Conservation (phyloP, 768 basidiomycete genomes). For the Suillus placidus region DNA sequence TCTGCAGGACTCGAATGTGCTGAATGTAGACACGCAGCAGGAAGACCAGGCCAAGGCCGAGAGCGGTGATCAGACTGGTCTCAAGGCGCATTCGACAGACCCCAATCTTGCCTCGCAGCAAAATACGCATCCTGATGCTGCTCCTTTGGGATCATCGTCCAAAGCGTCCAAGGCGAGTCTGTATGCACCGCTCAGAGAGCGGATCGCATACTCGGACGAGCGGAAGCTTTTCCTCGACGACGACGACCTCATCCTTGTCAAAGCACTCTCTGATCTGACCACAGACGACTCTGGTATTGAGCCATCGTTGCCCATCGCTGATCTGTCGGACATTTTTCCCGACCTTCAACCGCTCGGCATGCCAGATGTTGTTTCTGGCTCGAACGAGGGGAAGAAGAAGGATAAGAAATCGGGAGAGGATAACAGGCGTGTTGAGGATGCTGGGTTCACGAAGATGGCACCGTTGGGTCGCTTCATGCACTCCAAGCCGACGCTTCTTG, state of each 20-base stretch:
- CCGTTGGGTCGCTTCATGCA: constrained; percentile 81
- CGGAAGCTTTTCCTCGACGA: constrained; percentile 57
- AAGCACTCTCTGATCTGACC: constrained; percentile 47
- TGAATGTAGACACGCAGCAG: constrained; percentile 40
- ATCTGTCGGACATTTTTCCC: constrained; percentile 77
- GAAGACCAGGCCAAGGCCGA: constrained; percentile 31
- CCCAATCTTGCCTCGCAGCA: constrained; percentile 50
- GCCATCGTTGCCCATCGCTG: constrained; percentile 39
- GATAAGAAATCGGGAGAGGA: constrained; percentile 67
- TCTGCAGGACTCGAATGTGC: constrained; percentile 31
- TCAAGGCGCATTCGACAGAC: constrained; percentile 60
- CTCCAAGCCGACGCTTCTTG: constrained; percentile 79
- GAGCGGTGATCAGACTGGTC: constrained; percentile 32
- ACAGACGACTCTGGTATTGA: constrained; percentile 25
- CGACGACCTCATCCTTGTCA: constrained; percentile 52
- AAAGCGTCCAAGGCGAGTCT: constrained; percentile 43
- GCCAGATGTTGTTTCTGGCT: constrained; percentile 45
- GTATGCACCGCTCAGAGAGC: constrained; percentile 62
- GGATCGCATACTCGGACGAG: constrained; percentile 49
- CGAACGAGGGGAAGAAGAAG: constrained; percentile 53
- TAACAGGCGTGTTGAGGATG: constrained; percentile 77
- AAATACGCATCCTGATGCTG: constrained; percentile 40
- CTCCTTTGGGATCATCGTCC: constrained; percentile 35
- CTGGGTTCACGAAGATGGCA: constrained; percentile 72
- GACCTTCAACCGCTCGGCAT: constrained; percentile 71